These are phyloP conservation scores for Colletotrichum cuscutae DNA, from an alignment of 2,329 filamentous ascomycete species.

Conservation along the genomic window DNA sequence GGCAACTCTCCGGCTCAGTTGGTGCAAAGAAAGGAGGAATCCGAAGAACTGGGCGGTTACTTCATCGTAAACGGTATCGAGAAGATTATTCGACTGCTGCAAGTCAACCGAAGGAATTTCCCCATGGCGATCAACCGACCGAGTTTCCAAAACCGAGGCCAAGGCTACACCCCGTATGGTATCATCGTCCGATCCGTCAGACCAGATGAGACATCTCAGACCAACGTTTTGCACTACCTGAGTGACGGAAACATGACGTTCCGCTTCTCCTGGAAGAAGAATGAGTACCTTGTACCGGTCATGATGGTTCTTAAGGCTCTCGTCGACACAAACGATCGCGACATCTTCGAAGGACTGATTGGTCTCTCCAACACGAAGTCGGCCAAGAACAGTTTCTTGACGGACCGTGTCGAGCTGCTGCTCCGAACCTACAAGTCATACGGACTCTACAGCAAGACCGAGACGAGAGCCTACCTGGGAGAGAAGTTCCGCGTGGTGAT, in stretches of 20 bases:
- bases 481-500: slow-evolving; percentile 92
- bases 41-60: slow-evolving; percentile 95
- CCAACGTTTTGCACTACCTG: slow-evolving; percentile 95
- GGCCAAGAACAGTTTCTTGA: slow-evolving; percentile 89
- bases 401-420: slow-evolving; percentile 91
- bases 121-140: slow-evolving; percentile 93
- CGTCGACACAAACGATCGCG: slow-evolving; percentile 93
- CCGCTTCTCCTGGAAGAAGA: slow-evolving; percentile 97
- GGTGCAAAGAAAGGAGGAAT: slow-evolving; percentile 90
- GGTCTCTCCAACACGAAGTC: slow-evolving; percentile 81
- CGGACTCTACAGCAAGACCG: slow-evolving; percentile 80
- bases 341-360: slow-evolving; percentile 94
- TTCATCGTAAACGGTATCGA: slow-evolving; percentile 98
- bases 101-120: slow-evolving; percentile 91
- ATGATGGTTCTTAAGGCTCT: slow-evolving; percentile 98
- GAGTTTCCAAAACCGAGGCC: slow-evolving; percentile 88
- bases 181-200: slow-evolving; percentile 92
- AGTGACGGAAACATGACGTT: slow-evolving; percentile 97
- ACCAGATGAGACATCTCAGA: slow-evolving; percentile 98
- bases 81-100: slow-evolving; percentile 92
- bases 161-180: slow-evolving; percentile 88
- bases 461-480: slow-evolving; percentile 88
- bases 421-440: slow-evolving; percentile 95
- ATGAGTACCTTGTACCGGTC: slow-evolving; percentile 93
- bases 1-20: slow-evolving; percentile 84